Percentiles rank a stretch among this genome's conserved stretches.
Evolutionary conservation across 2,329 filamentous ascomycete species (phyloP).

Genomic region (Claviceps quebecensis): DNA sequence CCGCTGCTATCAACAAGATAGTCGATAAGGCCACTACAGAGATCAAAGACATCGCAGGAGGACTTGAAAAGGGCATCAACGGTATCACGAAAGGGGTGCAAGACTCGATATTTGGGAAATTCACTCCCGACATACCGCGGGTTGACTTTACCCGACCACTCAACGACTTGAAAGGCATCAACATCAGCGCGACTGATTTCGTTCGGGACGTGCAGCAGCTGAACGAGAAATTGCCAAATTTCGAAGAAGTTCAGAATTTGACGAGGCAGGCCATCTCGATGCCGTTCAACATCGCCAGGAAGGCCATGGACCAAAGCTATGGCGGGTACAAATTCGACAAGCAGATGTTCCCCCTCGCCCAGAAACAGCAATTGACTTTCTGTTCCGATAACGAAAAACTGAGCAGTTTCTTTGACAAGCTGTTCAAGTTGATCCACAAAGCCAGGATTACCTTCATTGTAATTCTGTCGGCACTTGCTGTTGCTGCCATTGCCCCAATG

Average conservation of each 20-base stretch:
- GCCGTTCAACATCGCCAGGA: slow-evolving; percentile 71
- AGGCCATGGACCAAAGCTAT: slow-evolving; percentile 56
- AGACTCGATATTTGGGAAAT: slow-evolving; percentile 35
- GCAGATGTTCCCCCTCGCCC: slow-evolving; percentile 64
- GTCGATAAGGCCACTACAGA: slow-evolving; percentile 41
- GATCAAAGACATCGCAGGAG: slow-evolving; percentile 43
- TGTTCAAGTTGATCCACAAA: slow-evolving; percentile 51
- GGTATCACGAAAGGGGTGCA: slow-evolving; percentile 30
- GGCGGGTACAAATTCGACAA: slow-evolving; percentile 66
- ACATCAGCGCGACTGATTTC: slow-evolving; percentile 53
- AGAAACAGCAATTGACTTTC: slow-evolving; percentile 72
- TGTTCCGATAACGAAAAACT: slow-evolving; percentile 77
- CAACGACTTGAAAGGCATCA: slow-evolving; percentile 52
- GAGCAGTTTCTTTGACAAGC: slow-evolving; percentile 64
- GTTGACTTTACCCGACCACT: slow-evolving; percentile 55
- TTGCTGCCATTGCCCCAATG: slow-evolving; percentile 65
- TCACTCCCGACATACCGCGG: slow-evolving; percentile 27
- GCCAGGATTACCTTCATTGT: slow-evolving; percentile 64
- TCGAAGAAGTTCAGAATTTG: slow-evolving; percentile 69
- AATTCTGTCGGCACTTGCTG: slow-evolving; percentile 56
- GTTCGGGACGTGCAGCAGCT: slow-evolving; percentile 56
- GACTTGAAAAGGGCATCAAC: slow-evolving; percentile 33
- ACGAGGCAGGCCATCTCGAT: slow-evolving; percentile 59
- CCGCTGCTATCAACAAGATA: slow-evolving; percentile 33
- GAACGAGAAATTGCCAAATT: slow-evolving; percentile 68